Evolutionary conservation across 78 protist species (phyloP), one percentile per base, ranked within the genome.

Genomic region (Cavenderia fasciculata): DNA sequence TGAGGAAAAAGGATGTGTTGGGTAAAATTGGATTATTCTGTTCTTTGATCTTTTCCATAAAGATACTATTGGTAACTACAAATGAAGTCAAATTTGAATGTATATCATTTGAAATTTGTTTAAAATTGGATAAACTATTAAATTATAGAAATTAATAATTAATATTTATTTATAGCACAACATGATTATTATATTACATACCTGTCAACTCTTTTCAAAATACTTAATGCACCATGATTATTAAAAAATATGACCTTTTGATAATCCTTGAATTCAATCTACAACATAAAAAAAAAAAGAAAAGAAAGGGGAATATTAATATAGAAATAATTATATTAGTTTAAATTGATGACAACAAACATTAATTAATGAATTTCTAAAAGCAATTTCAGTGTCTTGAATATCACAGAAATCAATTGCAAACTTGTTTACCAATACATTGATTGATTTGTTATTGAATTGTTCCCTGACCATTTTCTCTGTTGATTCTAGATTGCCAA

Each of bases 41-140:
- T n/a, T n/a, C n/a, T n/a, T n/a, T 78, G n/a, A 68, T 41, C 34
- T 66, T 79, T 29, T 18, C 43, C 36, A 79, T 29, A 21, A 79
- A 79, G 19, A 79, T 11, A 36, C 65, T 27, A 19, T 75, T 34
- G 34, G 59, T 54, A 0, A 68, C 56, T 19, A 68, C 31, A n/a
- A 68, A 27, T 34, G 89, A 79, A 19, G 89, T 79, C 7, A 59
- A 29, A 79, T 79, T 79, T 16, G 29, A n/a, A 19, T 44, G 41
- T 36, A 66, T 68, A 19, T 68, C 68, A 40, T 31, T 41, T 41
- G 51, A 41, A 54, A 68, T 56, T 1, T 36, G 19, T 27, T 68
- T 65, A 41, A 52, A 79, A 31, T 79, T 65, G 34, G 33, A n/a
- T 19, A 49, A 27, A 38, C 72, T 63, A 40, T 29, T 11, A 2